Base-by-base conservation (phyloP, 345 rosid genomes). In the Viola odorata region DNA sequence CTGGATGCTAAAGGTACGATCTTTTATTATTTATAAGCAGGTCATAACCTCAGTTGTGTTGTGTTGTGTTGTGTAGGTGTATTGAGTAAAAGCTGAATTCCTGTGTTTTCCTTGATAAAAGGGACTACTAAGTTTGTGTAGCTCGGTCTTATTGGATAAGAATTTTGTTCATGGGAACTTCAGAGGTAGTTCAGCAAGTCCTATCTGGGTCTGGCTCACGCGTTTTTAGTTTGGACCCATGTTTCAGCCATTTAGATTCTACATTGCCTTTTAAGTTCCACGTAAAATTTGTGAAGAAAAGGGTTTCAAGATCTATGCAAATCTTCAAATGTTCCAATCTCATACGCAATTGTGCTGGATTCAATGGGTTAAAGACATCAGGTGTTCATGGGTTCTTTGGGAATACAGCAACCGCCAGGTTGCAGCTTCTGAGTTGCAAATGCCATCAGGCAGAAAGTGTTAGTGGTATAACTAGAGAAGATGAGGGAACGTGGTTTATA, bases 121-220 rank as follows among this genome's bases (percentile, higher is more conserved):
- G 54, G 32, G 12, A 23, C 36, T 57, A 16, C 57, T 5, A 42
- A 42, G 44, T 11, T n/a, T n/a, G 45, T 12, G 16, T 7, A 37
- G n/a, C 23, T 58, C 15, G 39, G 58, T 51, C 32, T 51, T 52
- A 37, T 12, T 50, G 41, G 42, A 40, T 52, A 57, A 70, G 37
- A 51, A 57, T 41, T 56, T 56, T 45, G 54, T 23, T 47, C 54
- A 78, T 84, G 84, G 86, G 74, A 65, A 75, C 82, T 77, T 65
- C 60, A 15, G 84, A 81, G 72, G 80, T 71, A 62, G 81, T 77
- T 63, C 75, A 78, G 52, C 85, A 80, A 57, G 73, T 78, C 61
- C 71, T 80, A 8, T 69, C 78, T 8, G 73, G 83, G 72, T 62
- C 75, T 73, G 75, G 53, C 39, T 77, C 77, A 61, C 65, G 36